Conservation (phyloP, 768 basidiomycete species). For the Leccinellum luteum region DNA sequence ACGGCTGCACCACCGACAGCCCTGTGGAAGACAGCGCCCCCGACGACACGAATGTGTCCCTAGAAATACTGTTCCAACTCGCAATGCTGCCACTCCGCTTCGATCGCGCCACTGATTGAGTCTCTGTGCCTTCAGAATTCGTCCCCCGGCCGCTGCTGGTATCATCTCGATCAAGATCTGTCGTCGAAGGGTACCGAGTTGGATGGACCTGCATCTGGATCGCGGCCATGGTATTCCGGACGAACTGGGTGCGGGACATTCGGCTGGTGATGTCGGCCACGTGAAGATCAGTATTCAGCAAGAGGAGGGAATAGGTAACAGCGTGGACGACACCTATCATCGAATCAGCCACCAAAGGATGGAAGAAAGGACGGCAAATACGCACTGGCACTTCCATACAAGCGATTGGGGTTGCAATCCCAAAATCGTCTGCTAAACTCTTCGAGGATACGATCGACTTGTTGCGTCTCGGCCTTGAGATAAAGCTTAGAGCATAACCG, state of each 20-base stretch:
- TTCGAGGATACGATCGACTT: constrained; percentile 94
- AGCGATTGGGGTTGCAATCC: constrained; percentile 78
- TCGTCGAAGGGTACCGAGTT: constrained; percentile 49
- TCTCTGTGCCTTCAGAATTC: constrained; percentile 59
- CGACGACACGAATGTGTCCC: constrained; percentile 50
- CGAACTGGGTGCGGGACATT: constrained; percentile 92
- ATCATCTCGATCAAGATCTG: constrained; percentile 68
- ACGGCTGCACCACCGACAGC: constrained; percentile 35
- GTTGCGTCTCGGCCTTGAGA: constrained; percentile 95
- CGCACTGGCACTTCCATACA: constrained; percentile 87
- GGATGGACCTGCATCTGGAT: constrained; percentile 78
- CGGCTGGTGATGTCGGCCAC: constrained; percentile 84
- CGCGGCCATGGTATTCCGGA: constrained; percentile 85
- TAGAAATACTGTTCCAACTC: constrained; percentile 79
- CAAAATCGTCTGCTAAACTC: constrained; percentile 89
- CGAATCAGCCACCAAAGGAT: constrained; percentile 2
- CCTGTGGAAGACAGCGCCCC: constrained; percentile 35
- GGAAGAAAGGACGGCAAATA: constrained; percentile 4
- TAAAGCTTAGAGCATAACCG: constrained; percentile 88
- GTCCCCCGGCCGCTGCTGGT: constrained; percentile 54
- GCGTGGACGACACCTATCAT: constrained; percentile 87
- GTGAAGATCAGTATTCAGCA: constrained; percentile 97
- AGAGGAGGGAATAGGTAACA: constrained; percentile 85
- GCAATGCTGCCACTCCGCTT: constrained; percentile 83
- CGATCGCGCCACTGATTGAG: constrained; percentile 42